These are phyloP conservation scores for Globisporangium middletonii DNA, from an alignment of 352 stramenopile species.

Conservation along the genomic window DNA sequence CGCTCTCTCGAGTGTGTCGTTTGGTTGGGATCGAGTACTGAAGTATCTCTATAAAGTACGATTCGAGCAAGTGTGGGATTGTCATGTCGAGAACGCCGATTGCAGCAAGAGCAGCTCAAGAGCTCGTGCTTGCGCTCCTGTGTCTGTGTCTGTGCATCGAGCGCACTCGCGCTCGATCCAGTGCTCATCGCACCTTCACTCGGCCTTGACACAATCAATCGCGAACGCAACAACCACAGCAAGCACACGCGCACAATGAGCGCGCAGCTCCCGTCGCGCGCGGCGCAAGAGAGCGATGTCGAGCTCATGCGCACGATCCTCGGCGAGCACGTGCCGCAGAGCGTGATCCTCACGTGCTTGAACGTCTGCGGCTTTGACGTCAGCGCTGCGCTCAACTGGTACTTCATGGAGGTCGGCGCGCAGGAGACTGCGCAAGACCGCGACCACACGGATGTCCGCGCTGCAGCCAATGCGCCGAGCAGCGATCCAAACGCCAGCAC, in stretches of 20 bases:
- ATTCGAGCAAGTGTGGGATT: too few relatives aligned
- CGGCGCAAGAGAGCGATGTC: conserved; percentile 55
- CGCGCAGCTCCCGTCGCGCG: conserved; percentile 4
- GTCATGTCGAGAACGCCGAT: too few relatives aligned
- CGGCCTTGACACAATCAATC: not conserved
- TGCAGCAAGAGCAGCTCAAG: too few relatives aligned
- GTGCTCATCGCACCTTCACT: not conserved
- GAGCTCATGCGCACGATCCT: conserved; percentile 88
- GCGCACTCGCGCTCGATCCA: not conserved
- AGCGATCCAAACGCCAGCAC: not conserved
- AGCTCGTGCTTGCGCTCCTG: too few relatives aligned
- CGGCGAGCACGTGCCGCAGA: conserved; percentile 80
- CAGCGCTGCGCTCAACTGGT: conserved; percentile 82
- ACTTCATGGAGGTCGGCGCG: conserved; percentile 73
- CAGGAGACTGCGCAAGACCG: conserved; percentile 11
- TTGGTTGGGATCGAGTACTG: too few relatives aligned
- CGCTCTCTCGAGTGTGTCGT: too few relatives aligned
- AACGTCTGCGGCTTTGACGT: conserved; percentile 83
- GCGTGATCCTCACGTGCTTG: conserved; percentile 78
- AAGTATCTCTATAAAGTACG: too few relatives aligned
- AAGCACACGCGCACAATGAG: not conserved
- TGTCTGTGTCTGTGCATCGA: not conserved
- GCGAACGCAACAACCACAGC: not conserved
- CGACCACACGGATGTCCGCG: not conserved
- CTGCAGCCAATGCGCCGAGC: not conserved